phyloP scores from a whole-genome alignment of 2,329 filamentous ascomycete genomes.

The Setomelanomma holmii region DNA sequence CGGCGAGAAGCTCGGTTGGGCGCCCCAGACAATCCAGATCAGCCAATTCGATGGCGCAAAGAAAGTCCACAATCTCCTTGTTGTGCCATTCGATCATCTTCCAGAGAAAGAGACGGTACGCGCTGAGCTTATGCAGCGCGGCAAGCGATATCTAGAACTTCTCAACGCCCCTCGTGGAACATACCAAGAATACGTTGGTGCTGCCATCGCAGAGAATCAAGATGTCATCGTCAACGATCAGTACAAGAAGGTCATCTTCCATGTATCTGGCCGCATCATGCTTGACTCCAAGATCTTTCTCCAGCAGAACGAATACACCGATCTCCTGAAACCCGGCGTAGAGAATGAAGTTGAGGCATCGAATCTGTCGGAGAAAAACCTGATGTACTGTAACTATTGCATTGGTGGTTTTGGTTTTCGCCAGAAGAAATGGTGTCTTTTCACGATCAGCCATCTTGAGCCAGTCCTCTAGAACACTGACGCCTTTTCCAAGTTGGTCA shows the following conservation, averaged over 20 bases:
- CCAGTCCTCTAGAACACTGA: conserved; percentile 53
- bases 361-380: conserved; percentile 56
- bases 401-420: conserved; percentile 19
- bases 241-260: conserved; percentile 7
- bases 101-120: conserved; percentile 7
- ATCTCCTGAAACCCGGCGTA: conserved; percentile 10
- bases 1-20: conserved; percentile 16
- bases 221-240: conserved; percentile 3
- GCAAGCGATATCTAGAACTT: conserved; percentile 48
- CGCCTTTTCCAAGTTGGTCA: conserved; percentile 53
- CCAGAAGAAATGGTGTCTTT: conserved; percentile 28
- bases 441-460: conserved; percentile 46
- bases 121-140: conserved; percentile 48
- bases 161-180: conserved; percentile 10
- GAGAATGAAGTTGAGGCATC: conserved; percentile 34
- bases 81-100: conserved; percentile 13
- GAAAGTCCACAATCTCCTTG: conserved; percentile 13
- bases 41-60: conserved; percentile 14
- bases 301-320: conserved; percentile 17
- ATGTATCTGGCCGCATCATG: conserved; percentile 16
- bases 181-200: conserved; percentile 13
- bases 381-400: conserved; percentile 30
- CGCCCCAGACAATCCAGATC: conserved; percentile 5
- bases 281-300: conserved; percentile 13
- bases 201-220: conserved; percentile 1